Conservation (phyloP, 768 basidiomycete genomes). For the Mycena kentingensis region DNA sequence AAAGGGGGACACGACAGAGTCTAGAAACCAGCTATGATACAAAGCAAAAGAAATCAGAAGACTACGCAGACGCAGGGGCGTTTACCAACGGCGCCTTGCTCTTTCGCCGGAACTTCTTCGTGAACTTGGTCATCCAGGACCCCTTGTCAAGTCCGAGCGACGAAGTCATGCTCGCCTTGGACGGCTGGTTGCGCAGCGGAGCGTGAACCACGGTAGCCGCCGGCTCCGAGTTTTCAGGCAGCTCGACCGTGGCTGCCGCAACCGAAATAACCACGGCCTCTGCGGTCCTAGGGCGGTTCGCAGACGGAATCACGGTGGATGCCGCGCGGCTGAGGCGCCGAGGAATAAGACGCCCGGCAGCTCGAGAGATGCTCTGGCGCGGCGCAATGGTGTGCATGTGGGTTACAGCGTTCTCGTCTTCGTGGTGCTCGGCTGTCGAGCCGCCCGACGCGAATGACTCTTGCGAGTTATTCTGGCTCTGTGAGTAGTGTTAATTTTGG, state of each 20-base stretch:
- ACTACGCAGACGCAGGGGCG: slow-evolving; percentile 9
- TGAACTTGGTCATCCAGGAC: slow-evolving; percentile 39
- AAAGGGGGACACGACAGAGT: neutral
- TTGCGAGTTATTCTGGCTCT: slow-evolving; percentile 44
- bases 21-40: neutral
- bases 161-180: slow-evolving; percentile 32
- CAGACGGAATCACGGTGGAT: slow-evolving; percentile 38
- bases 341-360: slow-evolving; percentile 45
- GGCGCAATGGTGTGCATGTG: slow-evolving; percentile 50
- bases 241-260: slow-evolving; percentile 45
- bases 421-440: slow-evolving; percentile 39
- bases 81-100: slow-evolving; percentile 24
- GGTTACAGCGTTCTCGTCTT: slow-evolving; percentile 50
- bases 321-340: slow-evolving; percentile 46
- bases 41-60: neutral
- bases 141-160: slow-evolving; percentile 22
- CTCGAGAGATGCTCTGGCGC: slow-evolving; percentile 44
- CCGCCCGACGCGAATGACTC: slow-evolving; percentile 47
- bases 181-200: slow-evolving; percentile 38
- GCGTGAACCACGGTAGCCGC: slow-evolving; percentile 35
- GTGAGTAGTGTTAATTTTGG: neutral
- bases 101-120: slow-evolving; percentile 47
- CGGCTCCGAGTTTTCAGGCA: slow-evolving; percentile 30
- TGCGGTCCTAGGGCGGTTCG: slow-evolving; percentile 14
- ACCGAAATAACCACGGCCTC: slow-evolving; percentile 46